Conservation (phyloP, 2,329 filamentous ascomycete species). For the Ceratocystis ficicola region DNA sequence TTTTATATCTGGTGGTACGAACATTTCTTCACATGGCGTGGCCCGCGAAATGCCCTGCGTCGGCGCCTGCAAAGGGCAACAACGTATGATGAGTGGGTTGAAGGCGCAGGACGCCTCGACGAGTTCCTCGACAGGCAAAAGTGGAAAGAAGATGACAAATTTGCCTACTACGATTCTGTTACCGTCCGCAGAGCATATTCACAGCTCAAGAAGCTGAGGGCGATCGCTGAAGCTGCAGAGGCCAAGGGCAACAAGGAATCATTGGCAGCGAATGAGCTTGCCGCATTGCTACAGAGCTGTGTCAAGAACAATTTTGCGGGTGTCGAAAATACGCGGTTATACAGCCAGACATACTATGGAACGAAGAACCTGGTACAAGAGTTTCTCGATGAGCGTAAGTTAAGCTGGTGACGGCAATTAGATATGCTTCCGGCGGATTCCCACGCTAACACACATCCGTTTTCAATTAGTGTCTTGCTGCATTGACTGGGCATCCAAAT, state of each 20-base stretch:
- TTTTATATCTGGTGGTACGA: constrained; percentile 90
- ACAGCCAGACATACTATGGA: constrained; percentile 93
- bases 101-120: constrained; percentile 68
- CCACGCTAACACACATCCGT: constrained; percentile 7
- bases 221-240: constrained; percentile 43
- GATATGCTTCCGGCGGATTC: background rate
- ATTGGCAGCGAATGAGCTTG: constrained; percentile 48
- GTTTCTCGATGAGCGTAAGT: constrained; percentile 68
- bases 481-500: constrained; percentile 21
- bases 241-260: constrained; percentile 28
- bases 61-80: constrained; percentile 57
- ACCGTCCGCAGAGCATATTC: constrained; percentile 67
- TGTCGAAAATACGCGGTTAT: constrained; percentile 85
- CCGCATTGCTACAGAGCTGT: constrained; percentile 69
- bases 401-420: background rate
- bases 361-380: constrained; percentile 91
- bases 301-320: constrained; percentile 97
- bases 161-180: constrained; percentile 75
- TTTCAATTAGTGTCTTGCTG: constrained; percentile 16
- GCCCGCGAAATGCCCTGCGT: constrained; percentile 59
- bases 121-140: constrained; percentile 63
- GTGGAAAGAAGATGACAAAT: constrained; percentile 69
- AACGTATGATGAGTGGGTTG: constrained; percentile 74
- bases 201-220: constrained; percentile 56
- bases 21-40: constrained; percentile 80